Evolutionary conservation across 495 filamentous ascomycete species (phyloP), one percentile per base, ranked within the genome.

Genomic region (Polyplosphaeria fusca): DNA sequence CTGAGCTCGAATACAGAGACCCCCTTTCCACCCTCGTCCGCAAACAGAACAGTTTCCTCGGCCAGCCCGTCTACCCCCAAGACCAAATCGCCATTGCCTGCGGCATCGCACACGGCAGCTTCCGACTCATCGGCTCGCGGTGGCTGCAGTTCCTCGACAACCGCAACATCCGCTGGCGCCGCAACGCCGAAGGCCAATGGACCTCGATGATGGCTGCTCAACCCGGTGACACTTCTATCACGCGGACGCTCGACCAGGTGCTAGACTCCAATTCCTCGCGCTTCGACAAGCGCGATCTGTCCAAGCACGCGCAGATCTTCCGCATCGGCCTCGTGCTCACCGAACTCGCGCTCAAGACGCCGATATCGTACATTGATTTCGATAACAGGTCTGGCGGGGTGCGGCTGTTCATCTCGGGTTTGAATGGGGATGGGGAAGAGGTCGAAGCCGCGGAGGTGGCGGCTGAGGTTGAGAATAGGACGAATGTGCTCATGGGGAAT

Each of bases 11-110:
- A 18, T 48, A 24, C 42, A 51, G 46, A 27, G 42, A 60, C 26
- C 56, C 56, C 3, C 30, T 60, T 23, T 16, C 37, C 3, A 38
- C 48, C 18, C 19, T 53, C 22, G 13, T 60, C 11, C 13, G n/a
- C 16, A 9, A 27, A 9, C 51, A 45, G 11, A 55, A 40, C 22
- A 23, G 28, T 18, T 37, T 7, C n/a, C 41, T 60, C 20, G 28
- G 25, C 27, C 56, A 60, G 32, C 56, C 52, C 26, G 20, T 54
- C 0, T 46, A 60, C 44, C 48, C 56, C 22, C 56, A 60, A 27
- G 56, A 60, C 48, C 56, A 60, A 24, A 37, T 47, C 42, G 48
- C 56, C 9, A 38, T 60, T 12, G 41, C 48, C 1, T 38, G 27
- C 28, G 56, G 56, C 27, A 37, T 60, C 1, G 48, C 47, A 4